Base-by-base conservation (phyloP, 2,329 filamentous ascomycete species). In the Colletotrichum falcatum region DNA sequence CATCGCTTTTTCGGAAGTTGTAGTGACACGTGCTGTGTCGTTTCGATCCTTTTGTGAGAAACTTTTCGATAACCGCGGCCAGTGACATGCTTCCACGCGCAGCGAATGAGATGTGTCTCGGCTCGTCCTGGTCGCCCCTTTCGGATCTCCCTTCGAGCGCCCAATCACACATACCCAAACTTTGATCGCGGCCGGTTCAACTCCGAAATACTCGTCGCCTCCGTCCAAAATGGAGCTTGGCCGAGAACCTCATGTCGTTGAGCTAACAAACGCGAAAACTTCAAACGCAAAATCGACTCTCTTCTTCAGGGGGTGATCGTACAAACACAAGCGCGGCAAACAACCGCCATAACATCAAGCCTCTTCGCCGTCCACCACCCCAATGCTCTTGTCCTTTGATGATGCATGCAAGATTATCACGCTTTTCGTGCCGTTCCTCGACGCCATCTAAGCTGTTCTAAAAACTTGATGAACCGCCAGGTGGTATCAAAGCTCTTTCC, bases 361-460 rank as follows among this genome's bases (percentile, higher is more conserved):
- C 74, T 70, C 74, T 72, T 74, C 75, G 54, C 75, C 72, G 73
- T 67, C 75, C 73, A 73, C 75, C 73, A 77, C 75, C 75, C 72
- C 75, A 67, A 79, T 79, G 76, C 75, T 78, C 73, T 74, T 76
- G 79, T 80, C 79, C 79, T 58, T 58, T 78, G 79, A 82, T 83
- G 79, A 83, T 83, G 81, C 78, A 81, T 79, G 79, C 77, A 80
- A 77, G 74, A 79, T 76, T 73, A 79, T 80, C 75, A 79, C 76
- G 78, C 78, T 83, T 83, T 83, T 83, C 76, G 77, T 76, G 75
- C 77, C 74, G 73, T 72, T 75, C 79, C 75, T 76, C 74, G 74
- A 74, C 73, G 69, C 76, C 76, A 78, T 79, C 75, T 77, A 76
- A 75, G 75, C 75, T 76, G 74, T 79, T 70, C 77, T 77, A 77